A percentile compares a stretch with the other conserved stretches of the same genome.
phyloP scores from a whole-genome alignment of 257 asterid genomes.

The Solanum etuberosum region DNA sequence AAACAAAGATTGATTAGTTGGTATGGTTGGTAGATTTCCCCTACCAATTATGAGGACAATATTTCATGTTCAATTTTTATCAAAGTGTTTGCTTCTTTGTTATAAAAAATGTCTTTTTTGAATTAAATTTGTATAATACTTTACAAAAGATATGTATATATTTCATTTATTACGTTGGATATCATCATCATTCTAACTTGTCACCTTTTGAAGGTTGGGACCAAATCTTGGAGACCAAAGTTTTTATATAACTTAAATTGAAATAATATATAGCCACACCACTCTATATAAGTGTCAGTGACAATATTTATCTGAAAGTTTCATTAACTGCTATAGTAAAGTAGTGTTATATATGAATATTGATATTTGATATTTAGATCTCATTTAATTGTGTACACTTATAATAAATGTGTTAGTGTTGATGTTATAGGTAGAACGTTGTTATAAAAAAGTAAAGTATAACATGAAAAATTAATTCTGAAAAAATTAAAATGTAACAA shows the following conservation, averaged over 20 bases:
- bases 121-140: neutral
- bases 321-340: no score
- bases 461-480: rapidly evolving
- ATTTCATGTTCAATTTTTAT: slow-evolving; percentile 20
- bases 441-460: neutral
- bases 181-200: neutral
- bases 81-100: slow-evolving; percentile 17
- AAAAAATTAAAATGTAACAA: rapidly evolving
- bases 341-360: no score
- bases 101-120: neutral
- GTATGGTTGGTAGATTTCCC: slow-evolving; percentile 59
- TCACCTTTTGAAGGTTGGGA: neutral
- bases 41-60: slow-evolving; percentile 36
- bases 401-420: no score
- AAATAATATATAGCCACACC: neutral
- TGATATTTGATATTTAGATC: neutral
- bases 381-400: neutral
- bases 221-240: neutral
- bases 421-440: neutral
- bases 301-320: no score
- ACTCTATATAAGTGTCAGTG: no score
- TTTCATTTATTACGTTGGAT: neutral
- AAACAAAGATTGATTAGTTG: slow-evolving; percentile 30
- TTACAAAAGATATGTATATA: neutral
- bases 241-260: neutral